Evolutionary conservation across 371 early-diverging fungal genomes (phyloP).

Genomic region (Mortierella sp.): DNA sequence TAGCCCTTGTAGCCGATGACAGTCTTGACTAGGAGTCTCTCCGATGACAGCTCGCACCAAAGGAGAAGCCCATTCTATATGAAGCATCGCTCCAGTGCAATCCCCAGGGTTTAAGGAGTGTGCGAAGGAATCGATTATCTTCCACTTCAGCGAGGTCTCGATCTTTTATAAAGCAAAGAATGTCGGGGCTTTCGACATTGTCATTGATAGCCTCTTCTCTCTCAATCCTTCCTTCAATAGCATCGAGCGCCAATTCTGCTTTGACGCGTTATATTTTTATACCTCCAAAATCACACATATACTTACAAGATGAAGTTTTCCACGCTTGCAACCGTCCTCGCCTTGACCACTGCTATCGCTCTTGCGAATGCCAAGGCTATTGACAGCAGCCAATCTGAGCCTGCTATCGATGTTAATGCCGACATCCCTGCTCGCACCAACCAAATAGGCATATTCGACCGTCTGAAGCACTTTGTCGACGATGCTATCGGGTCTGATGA

Average conservation of each 20-base stretch:
- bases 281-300: background rate
- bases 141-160: background rate
- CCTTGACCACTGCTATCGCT: slow-evolving; percentile 35
- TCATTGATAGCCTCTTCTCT: background rate
- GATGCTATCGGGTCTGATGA: slow-evolving; percentile 13
- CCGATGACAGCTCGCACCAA: slow-evolving; percentile 17
- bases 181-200: background rate
- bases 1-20: background rate
- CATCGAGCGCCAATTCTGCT: background rate
- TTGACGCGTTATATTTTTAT: background rate
- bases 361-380: slow-evolving; percentile 25
- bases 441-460: background rate
- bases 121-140: background rate
- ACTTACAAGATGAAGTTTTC: slow-evolving; percentile 25
- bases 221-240: background rate
- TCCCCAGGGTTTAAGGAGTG: background rate
- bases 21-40: slow-evolving; percentile 7
- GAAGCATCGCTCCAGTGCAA: background rate
- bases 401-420: background rate
- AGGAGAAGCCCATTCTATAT: background rate
- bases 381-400: background rate
- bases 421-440: background rate
- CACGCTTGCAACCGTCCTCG: slow-evolving; percentile 25
- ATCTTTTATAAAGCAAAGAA: background rate
- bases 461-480: background rate